phyloP scores from a whole-genome alignment of 1,284 basidiomycete genomes.

The Mycena sp. region DNA sequence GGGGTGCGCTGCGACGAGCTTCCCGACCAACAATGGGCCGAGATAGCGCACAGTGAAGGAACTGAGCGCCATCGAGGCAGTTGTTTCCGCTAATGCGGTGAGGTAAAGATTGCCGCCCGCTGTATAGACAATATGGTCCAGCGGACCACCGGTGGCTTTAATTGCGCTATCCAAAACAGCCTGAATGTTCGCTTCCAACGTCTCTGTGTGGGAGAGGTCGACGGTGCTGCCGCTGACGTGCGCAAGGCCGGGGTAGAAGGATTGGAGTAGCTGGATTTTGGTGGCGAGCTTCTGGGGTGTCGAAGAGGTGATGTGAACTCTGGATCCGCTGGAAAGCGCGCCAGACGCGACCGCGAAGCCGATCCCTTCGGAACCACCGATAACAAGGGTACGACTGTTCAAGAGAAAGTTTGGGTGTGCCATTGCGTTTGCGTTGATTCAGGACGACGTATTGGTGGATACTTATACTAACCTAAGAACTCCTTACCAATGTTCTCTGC shows the following conservation, averaged over 20 bases:
- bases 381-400: not conserved
- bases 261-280: not conserved
- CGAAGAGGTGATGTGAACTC: conserved; percentile 3
- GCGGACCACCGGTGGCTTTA: not conserved
- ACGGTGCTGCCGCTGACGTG: not conserved
- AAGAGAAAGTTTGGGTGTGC: conserved; percentile 9
- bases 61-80: not conserved
- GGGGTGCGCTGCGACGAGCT: conserved; percentile 3
- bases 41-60: not conserved
- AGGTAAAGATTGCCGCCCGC: not conserved
- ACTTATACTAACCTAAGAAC: too few relatives aligned
- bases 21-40: not conserved
- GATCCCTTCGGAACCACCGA: not conserved
- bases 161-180: not conserved
- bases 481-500: too few relatives aligned
- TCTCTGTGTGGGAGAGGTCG: conserved; percentile 2
- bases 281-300: not conserved
- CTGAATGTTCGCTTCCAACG: not conserved
- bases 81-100: not conserved
- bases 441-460: too few relatives aligned
- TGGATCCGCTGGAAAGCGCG: not conserved
- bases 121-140: conserved; percentile 13
- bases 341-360: not conserved
- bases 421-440: too few relatives aligned
- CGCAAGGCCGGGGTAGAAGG: conserved; percentile 1